Percentiles rank a stretch among this genome's conserved stretches.
Evolutionary conservation across 257 asterid genomes (phyloP).

Genomic region (Fraxinus pennsylvanica): DNA sequence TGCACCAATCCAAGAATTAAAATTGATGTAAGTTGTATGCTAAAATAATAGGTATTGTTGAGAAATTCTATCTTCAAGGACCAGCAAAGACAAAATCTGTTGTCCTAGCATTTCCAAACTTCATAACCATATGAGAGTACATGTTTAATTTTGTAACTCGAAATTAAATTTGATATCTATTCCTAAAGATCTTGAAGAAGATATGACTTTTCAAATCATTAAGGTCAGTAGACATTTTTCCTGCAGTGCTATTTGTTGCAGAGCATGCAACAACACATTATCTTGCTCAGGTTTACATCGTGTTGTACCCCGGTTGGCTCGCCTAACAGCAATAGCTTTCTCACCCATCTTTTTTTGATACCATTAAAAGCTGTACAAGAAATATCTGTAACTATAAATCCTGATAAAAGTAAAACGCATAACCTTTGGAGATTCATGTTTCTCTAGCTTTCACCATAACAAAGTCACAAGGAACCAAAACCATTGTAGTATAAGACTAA

Average conservation of each 20-base stretch:
- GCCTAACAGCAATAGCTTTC: slow-evolving; percentile 88
- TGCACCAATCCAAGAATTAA: no score
- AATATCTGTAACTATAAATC: no score
- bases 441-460: slow-evolving; percentile 95
- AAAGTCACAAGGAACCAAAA: slow-evolving; percentile 25
- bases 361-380: no score
- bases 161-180: no score
- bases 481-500: no score
- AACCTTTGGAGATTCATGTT: slow-evolving; percentile 98
- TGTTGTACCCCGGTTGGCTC: slow-evolving; percentile 83
- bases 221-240: slow-evolving; percentile 30
- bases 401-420: slow-evolving; percentile 81
- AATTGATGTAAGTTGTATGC: no score
- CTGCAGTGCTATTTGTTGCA: slow-evolving; percentile 91
- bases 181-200: background rate
- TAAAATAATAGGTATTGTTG: no score
- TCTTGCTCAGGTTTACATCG: slow-evolving; percentile 97
- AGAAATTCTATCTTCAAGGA: no score
- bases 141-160: no score
- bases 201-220: background rate
- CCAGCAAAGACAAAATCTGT: no score
- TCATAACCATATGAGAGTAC: no score
- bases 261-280: slow-evolving; percentile 80
- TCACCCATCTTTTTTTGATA: slow-evolving; percentile 71
- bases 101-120: no score